These are phyloP conservation scores for Gossypium stocksii DNA, from an alignment of 345 rosid genomes.

Conservation along the genomic window DNA sequence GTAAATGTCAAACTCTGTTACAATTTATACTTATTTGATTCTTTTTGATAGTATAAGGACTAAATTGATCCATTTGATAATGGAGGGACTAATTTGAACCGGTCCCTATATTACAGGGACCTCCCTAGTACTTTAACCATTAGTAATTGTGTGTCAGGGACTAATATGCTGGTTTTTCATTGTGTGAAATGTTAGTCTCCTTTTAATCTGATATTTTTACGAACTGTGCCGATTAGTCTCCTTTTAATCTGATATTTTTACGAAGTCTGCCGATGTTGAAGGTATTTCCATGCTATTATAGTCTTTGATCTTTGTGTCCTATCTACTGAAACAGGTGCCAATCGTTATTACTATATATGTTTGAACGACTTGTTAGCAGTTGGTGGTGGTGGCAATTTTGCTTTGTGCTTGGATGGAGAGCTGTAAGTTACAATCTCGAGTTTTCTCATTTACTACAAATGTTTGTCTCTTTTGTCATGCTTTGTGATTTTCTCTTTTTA, in stretches of 20 bases:
- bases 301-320: constrained; percentile 10
- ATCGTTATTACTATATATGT: constrained; percentile 82
- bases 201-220: not conserved
- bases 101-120: too few species aligned
- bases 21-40: too few species aligned
- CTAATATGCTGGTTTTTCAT: not conserved
- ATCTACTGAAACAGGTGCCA: constrained; percentile 58
- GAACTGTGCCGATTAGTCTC: not conserved
- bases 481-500: constrained; percentile 14
- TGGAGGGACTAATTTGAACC: too few species aligned
- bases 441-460: not conserved
- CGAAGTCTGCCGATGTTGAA: constrained; percentile 3
- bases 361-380: constrained; percentile 82
- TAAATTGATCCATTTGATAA: too few species aligned
- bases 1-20: too few species aligned
- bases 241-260: not conserved
- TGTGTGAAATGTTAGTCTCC: not conserved
- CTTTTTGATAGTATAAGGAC: too few species aligned
- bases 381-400: constrained; percentile 90
- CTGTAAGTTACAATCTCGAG: constrained; percentile 53
- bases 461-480: not conserved
- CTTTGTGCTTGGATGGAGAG: constrained; percentile 79
- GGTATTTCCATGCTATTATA: not conserved
- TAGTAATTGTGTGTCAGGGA: not conserved
- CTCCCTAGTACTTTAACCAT: too few species aligned